Conservation (phyloP, 352 stramenopile species). For the Globisporangium radiosum region DNA sequence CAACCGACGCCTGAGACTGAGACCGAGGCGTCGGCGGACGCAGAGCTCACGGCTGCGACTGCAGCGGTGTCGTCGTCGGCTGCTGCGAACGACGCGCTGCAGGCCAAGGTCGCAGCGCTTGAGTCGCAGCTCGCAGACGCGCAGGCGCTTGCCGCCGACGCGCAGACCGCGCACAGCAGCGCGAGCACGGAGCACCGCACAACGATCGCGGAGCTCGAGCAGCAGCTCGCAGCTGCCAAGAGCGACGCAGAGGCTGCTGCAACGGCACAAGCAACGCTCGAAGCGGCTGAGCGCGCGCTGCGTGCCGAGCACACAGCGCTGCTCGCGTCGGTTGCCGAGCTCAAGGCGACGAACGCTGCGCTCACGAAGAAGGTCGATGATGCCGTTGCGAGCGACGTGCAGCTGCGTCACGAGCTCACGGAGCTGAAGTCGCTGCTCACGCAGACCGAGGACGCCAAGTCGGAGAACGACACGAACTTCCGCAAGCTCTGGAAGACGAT, state of each 20-base stretch:
- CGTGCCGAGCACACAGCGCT: constrained; percentile 21
- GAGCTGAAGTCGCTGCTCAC: constrained; percentile 24
- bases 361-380: constrained; percentile 25
- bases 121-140: constrained; percentile 11
- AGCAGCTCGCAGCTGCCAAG: constrained; percentile 13
- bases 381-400: constrained; percentile 9
- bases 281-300: constrained; percentile 17
- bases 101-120: constrained; percentile 14
- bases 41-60: background rate
- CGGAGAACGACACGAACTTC: constrained; percentile 38
- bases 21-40: too few relatives aligned
- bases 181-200: constrained; percentile 9
- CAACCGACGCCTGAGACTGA: constrained; percentile 14
- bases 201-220: constrained; percentile 18
- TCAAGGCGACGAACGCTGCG: constrained; percentile 19
- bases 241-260: constrained; percentile 7
- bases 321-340: constrained; percentile 10
- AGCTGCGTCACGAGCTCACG: constrained; percentile 9
- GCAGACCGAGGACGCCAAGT: constrained; percentile 29
- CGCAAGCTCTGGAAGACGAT: constrained; percentile 49
- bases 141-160: constrained; percentile 15
- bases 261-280: constrained; percentile 14
- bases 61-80: constrained; percentile 1
- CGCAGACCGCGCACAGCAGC: constrained; percentile 8
- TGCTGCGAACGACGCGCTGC: constrained; percentile 1